Evolutionary conservation across 371 early-diverging fungal species (phyloP).

Genomic region (Rhizopus sp.): DNA sequence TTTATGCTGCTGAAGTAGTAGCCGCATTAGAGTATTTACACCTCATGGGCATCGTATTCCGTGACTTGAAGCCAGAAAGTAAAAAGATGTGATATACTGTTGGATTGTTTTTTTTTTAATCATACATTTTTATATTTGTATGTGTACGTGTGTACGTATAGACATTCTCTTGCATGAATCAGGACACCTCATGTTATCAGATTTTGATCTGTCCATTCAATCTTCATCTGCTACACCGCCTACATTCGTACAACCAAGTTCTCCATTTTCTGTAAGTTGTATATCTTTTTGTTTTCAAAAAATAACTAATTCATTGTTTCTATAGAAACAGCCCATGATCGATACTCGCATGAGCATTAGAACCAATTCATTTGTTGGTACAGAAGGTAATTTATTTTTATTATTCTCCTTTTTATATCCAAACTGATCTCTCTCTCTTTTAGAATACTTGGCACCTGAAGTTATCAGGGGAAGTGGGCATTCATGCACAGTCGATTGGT

Average conservation of each 20-base stretch:
- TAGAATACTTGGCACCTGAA: constrained; percentile 96
- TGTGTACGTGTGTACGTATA: constrained; percentile 21
- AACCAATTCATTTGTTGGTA: constrained; percentile 96
- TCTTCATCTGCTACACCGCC: constrained; percentile 76
- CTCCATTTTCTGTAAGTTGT: constrained; percentile 52
- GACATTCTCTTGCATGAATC: constrained; percentile 90
- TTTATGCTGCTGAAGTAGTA: constrained; percentile 97
- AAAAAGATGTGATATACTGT: constrained; percentile 28
- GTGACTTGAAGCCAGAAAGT: constrained; percentile 99
- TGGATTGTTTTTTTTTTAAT: background rate
- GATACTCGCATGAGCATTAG: constrained; percentile 90
- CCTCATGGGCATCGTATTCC: constrained; percentile 92
- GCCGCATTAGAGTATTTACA: constrained; percentile 93
- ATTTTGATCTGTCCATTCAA: constrained; percentile 94
- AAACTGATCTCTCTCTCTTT: background rate
- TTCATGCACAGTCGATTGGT: constrained; percentile 97
- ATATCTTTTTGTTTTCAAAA: background rate
- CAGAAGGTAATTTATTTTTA: constrained; percentile 68
- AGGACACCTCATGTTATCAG: constrained; percentile 96
- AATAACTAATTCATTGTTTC: background rate
- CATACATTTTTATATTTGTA: background rate
- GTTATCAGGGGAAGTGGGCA: constrained; percentile 90
- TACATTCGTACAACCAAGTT: constrained; percentile 68
- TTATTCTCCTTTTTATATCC: background rate
- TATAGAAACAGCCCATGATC: constrained; percentile 44